phyloP scores from a whole-genome alignment of 371 early-diverging fungal species.

The Lichtheimia ramosa region DNA sequence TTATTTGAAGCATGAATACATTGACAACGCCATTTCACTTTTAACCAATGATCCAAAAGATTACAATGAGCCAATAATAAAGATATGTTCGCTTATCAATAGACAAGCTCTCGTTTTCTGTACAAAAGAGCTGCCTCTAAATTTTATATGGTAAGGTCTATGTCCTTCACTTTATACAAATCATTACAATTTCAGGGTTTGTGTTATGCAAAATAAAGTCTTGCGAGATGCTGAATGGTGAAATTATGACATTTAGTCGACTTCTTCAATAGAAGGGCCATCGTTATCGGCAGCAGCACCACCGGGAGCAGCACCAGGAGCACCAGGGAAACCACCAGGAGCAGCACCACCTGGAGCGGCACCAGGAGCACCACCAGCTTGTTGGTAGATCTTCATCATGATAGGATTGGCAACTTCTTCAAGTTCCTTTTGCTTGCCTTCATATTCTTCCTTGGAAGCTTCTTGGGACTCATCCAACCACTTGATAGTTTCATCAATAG shows the following conservation, averaged over 20 bases:
- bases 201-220: no score
- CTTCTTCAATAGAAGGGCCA: constrained; percentile 50
- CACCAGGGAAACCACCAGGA: constrained; percentile 69
- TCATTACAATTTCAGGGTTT: no score
- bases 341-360: constrained; percentile 59
- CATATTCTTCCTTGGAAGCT: constrained; percentile 94
- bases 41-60: no score
- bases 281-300: constrained; percentile 70
- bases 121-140: background rate
- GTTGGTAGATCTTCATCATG: constrained; percentile 86
- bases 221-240: no score
- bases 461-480: constrained; percentile 87
- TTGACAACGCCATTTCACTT: no score
- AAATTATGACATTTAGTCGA: constrained; percentile 33
- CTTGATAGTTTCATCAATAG: constrained; percentile 85
- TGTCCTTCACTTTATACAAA: background rate
- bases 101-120: background rate
- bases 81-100: background rate
- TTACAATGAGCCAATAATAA: no score
- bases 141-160: background rate
- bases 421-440: constrained; percentile 90
- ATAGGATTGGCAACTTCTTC: constrained; percentile 95
- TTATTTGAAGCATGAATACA: no score
- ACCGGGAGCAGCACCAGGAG: constrained; percentile 74
- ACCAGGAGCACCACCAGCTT: constrained; percentile 53